A percentile compares a stretch with the other conserved stretches of the same genome.
Conservation (phyloP, 768 basidiomycete species). For the Tricholoma sp. region DNA sequence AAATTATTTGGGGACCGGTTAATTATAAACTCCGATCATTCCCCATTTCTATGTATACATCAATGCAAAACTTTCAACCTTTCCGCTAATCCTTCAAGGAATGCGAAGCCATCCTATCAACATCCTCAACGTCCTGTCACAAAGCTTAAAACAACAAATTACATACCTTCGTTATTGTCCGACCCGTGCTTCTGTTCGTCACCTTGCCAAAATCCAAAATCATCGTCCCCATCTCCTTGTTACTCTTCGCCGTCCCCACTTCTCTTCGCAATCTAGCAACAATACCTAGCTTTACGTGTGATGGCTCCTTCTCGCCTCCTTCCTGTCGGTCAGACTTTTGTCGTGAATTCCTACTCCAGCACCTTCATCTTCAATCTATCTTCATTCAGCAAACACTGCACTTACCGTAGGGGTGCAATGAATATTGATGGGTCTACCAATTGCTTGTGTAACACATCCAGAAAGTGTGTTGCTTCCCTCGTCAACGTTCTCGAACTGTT, state of each 20-base stretch:
- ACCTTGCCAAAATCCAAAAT: constrained; percentile 67
- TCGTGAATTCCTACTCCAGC: constrained; percentile 10
- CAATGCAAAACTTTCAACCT: constrained; percentile 40
- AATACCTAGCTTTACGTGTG: constrained; percentile 53
- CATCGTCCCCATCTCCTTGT: constrained; percentile 55
- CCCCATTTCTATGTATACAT: background rate
- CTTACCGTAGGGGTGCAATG: constrained; percentile 48
- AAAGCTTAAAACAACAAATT: constrained; percentile 1
- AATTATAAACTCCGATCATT: constrained; percentile 2
- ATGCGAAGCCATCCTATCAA: constrained; percentile 58
- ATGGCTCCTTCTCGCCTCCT: constrained; percentile 36
- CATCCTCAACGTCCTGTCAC: background rate
- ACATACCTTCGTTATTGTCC: constrained; percentile 70
- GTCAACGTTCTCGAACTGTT: constrained; percentile 64
- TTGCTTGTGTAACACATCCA: constrained; percentile 67
- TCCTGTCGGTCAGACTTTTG: constrained; percentile 35
- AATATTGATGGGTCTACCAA: constrained; percentile 64
- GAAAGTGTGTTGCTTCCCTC: constrained; percentile 64
- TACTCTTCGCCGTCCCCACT: constrained; percentile 45
- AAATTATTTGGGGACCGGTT: constrained; percentile 12
- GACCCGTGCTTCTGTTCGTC: constrained; percentile 61
- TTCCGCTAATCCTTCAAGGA: constrained; percentile 56
- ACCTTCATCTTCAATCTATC: constrained; percentile 1
- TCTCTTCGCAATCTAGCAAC: constrained; percentile 54
- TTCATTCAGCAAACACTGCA: constrained; percentile 10